Percentiles rank a stretch among this genome's conserved stretches.
These are phyloP conservation scores for Phaeotremella fagi DNA, from an alignment of 768 basidiomycete species.

Conservation along the genomic window DNA sequence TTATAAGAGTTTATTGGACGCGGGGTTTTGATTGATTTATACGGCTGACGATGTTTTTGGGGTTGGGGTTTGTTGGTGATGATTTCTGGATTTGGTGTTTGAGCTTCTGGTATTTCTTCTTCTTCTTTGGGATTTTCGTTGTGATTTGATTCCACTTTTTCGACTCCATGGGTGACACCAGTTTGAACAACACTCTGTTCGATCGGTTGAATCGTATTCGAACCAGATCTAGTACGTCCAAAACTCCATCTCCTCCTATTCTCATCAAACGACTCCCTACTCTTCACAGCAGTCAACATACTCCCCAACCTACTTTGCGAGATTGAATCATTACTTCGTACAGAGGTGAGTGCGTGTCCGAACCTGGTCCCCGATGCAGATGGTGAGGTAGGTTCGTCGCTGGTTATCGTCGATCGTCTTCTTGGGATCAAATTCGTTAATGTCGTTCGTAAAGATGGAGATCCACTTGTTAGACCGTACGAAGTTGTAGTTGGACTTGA, in stretches of 20 bases:
- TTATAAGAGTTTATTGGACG: conserved; percentile 27
- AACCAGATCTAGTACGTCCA: conserved; percentile 16
- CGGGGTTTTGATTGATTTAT: conserved; percentile 23
- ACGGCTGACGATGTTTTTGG: too few relatives aligned
- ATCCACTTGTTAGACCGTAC: not conserved
- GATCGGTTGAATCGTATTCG: too few relatives aligned
- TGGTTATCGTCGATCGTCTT: conserved; percentile 5
- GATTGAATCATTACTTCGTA: conserved; percentile 16
- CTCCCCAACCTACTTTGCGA: too few relatives aligned
- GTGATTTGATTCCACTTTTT: too few relatives aligned
- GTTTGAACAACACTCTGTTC: too few relatives aligned
- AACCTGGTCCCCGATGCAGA: not conserved
- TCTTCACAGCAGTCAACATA: conserved; percentile 14
- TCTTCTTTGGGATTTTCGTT: too few relatives aligned
- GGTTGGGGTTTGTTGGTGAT: too few relatives aligned
- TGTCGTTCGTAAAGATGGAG: conserved; percentile 5
- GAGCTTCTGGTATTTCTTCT: too few relatives aligned
- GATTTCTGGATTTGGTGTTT: too few relatives aligned
- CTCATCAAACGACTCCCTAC: conserved; percentile 20
- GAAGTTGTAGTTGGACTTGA: conserved; percentile 18
- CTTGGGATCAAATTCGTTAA: conserved; percentile 18
- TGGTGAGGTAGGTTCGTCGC: not conserved
- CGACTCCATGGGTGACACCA: too few relatives aligned
- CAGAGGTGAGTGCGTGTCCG: conserved; percentile 11
- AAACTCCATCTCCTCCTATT: conserved; percentile 27